Evolutionary conservation across 768 basidiomycete species (phyloP).

Genomic region (Lyophyllum atratum): DNA sequence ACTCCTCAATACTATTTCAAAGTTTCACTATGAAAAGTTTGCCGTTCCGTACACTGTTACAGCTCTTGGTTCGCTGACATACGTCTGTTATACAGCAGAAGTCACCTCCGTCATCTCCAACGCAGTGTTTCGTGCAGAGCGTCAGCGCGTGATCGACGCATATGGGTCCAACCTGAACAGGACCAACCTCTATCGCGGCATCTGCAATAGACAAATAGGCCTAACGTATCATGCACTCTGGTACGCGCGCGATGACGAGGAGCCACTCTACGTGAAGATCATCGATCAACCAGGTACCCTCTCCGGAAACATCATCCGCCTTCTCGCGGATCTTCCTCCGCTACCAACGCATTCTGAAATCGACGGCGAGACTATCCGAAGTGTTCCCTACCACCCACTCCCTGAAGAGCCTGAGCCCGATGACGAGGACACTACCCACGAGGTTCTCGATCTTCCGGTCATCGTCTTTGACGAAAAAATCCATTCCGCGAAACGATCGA

Average conservation of each 20-base stretch:
- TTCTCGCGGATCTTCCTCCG: neutral
- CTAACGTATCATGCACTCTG: neutral
- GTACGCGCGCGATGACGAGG: neutral
- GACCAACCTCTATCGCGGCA: neutral
- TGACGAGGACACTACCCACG: neutral
- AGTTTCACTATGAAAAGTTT: no score
- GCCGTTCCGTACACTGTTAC: no score
- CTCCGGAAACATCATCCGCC: slow-evolving; percentile 7
- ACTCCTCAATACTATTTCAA: no score
- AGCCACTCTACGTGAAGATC: neutral
- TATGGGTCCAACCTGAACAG: neutral
- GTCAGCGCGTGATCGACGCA: neutral
- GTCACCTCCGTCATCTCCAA: neutral
- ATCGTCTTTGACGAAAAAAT: neutral
- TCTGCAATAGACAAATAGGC: neutral
- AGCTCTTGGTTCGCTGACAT: no score
- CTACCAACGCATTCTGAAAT: slow-evolving; percentile 1
- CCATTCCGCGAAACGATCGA: slow-evolving; percentile 1
- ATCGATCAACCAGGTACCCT: slow-evolving; percentile 1
- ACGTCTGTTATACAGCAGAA: neutral
- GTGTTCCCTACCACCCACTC: neutral
- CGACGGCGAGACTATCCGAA: neutral
- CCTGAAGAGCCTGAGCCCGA: neutral
- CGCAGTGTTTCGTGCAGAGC: neutral
- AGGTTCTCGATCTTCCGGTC: neutral